phyloP scores from a whole-genome alignment of 345 rosid species.

The Camelina hispida region DNA sequence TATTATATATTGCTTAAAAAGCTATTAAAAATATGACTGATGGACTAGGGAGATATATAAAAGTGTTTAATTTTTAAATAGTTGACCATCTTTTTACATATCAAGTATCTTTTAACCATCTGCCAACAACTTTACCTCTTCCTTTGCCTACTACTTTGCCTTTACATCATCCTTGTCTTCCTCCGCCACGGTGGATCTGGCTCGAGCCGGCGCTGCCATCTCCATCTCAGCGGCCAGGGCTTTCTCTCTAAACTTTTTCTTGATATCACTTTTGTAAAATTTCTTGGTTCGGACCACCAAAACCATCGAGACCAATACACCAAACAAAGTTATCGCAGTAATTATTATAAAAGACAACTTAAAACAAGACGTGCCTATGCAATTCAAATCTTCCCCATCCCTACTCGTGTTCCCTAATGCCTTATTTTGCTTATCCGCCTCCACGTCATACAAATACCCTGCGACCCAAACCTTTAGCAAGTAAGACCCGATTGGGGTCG shows the following conservation, averaged over 20 bases:
- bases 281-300: conserved; percentile 55
- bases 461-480: conserved; percentile 54
- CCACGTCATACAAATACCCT: conserved; percentile 55
- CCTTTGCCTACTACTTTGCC: too few relatives aligned
- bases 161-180: too few relatives aligned
- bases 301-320: conserved; percentile 47
- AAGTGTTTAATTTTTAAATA: too few relatives aligned
- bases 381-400: conserved; percentile 43
- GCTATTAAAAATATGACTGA: too few relatives aligned
- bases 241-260: conserved; percentile 52
- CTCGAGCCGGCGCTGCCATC: background rate
- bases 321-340: conserved; percentile 50
- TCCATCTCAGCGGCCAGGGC: conserved; percentile 26
- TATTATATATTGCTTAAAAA: too few relatives aligned
- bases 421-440: conserved; percentile 48
- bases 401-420: conserved; percentile 38
- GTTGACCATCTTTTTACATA: too few relatives aligned
- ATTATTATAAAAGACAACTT: conserved; percentile 50
- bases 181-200: background rate
- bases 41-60: too few relatives aligned
- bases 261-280: conserved; percentile 58
- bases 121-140: too few relatives aligned
- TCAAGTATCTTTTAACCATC: too few relatives aligned
- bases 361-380: conserved; percentile 54
- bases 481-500: conserved; percentile 58